Evolutionary conservation across 805 yeast species (phyloP).

Genomic region (Candida golubevii): DNA sequence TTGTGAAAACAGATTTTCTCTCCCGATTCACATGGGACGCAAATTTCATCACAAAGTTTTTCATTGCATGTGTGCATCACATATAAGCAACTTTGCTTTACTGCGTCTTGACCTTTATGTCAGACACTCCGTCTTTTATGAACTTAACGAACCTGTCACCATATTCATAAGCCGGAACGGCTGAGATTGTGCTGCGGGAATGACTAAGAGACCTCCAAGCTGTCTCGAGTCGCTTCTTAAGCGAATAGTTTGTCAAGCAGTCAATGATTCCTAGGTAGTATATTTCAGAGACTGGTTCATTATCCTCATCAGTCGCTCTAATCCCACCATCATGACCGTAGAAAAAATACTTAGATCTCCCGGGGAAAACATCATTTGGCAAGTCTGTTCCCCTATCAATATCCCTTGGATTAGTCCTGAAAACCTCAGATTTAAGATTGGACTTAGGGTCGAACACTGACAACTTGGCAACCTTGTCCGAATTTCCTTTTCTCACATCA

Average conservation of each 20-base stretch:
- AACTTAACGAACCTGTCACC: slow-evolving; percentile 82
- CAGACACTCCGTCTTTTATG: slow-evolving; percentile 38
- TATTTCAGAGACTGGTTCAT: slow-evolving; percentile 59
- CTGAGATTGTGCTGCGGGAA: slow-evolving; percentile 68
- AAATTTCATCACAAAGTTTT: too few species aligned
- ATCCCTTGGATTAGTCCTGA: slow-evolving; percentile 44
- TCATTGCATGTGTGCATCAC: too few species aligned
- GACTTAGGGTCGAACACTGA: slow-evolving; percentile 44
- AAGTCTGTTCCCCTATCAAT: slow-evolving; percentile 39
- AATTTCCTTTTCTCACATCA: slow-evolving; percentile 59
- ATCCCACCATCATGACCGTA: slow-evolving; percentile 85
- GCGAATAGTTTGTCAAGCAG: slow-evolving; percentile 77
- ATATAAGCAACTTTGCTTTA: neutral
- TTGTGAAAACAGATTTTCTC: neutral
- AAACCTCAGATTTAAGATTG: slow-evolving; percentile 33
- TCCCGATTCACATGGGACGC: too few species aligned
- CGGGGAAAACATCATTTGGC: slow-evolving; percentile 42
- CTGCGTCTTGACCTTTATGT: slow-evolving; percentile 8
- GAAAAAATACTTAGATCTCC: slow-evolving; percentile 52
- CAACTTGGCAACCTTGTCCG: slow-evolving; percentile 33
- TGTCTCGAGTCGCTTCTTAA: slow-evolving; percentile 77
- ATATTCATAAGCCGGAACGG: slow-evolving; percentile 87
- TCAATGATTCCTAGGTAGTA: slow-evolving; percentile 94
- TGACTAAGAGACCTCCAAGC: slow-evolving; percentile 74
- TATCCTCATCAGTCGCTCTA: slow-evolving; percentile 59